phyloP scores from a whole-genome alignment of 1,139 yeast genomes.

The Blastobotrys ciferrii region DNA sequence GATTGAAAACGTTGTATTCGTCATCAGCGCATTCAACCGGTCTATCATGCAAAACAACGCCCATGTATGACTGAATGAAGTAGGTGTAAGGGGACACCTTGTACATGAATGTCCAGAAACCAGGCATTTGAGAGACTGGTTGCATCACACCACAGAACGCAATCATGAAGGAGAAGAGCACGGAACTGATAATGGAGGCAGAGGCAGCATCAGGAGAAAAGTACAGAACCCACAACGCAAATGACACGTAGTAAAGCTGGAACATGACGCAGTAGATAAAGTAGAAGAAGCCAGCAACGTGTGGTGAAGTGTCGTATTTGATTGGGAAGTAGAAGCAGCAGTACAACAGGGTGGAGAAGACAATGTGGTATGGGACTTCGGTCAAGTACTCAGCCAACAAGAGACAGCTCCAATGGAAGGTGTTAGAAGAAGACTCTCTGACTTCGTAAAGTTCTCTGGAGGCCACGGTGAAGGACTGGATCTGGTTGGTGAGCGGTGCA shows the following conservation, averaged over 20 bases:
- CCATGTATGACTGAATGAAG: constrained; percentile 48
- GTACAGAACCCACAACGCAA: constrained; percentile 48
- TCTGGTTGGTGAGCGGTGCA: constrained; percentile 56
- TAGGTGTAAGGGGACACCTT: constrained; percentile 55
- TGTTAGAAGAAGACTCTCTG: constrained; percentile 59
- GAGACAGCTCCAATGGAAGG: constrained; percentile 57
- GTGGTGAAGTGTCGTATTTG: constrained; percentile 39
- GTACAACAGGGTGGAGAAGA: constrained; percentile 34
- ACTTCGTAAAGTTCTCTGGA: constrained; percentile 56
- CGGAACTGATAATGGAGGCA: constrained; percentile 48
- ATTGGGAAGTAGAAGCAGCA: constrained; percentile 44
- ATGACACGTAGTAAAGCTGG: constrained; percentile 46
- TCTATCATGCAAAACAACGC: constrained; percentile 45
- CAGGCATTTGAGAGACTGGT: constrained; percentile 48
- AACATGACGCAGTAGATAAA: constrained; percentile 44
- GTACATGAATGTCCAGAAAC: constrained; percentile 61
- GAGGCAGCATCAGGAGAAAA: constrained; percentile 47
- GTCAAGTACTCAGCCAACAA: constrained; percentile 42
- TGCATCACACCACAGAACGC: constrained; percentile 62
- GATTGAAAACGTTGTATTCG: constrained; percentile 49
- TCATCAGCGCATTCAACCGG: constrained; percentile 44
- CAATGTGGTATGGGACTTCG: constrained; percentile 43
- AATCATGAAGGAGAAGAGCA: constrained; percentile 48
- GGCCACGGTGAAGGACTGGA: constrained; percentile 46
- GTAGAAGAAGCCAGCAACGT: constrained; percentile 46